Base-by-base conservation (phyloP, 306 rosid genomes). In the Phaseolus lunatus region DNA sequence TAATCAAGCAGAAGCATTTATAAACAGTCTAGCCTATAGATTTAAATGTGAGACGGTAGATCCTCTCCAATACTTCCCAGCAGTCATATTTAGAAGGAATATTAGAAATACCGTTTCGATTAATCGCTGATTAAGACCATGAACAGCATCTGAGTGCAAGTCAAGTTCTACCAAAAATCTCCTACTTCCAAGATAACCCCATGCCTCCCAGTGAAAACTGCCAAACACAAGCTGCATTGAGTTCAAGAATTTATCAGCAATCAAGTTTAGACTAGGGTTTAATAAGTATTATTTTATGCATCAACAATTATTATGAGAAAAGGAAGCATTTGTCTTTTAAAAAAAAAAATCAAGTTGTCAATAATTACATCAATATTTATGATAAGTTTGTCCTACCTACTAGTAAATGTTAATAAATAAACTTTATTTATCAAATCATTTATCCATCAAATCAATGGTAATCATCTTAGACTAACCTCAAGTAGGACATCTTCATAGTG, bases 171-270 rank as follows among this genome's bases (percentile, higher is more conserved):
- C 87, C 82, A 90, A 84, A 84, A 94, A 94, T 76, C 97, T 91
- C 86, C 98, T 82, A 80, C 98, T 94, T 80, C 98, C 98, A 76
- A 94, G 97, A 88, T 91, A 94, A 61, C 97, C 98, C 98, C 98
- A 94, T 11, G 89, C 81, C 80, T 94, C 98, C 98, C 98, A 52
- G 98, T 92, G 84, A 91, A 89, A 80, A 89, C 90, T 75, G 61
- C 87, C 86, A 94, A 94, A 67, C n/a, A 86, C 94, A 83, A 94
- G 94, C 98, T 94, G 97, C 87, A 87, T 80, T 72, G 70, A 77
- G 83, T 72, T 82, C 69, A 72, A 84, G 81, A 81, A 82, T 78
- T 16, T 39, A 77, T 81, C 70, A 87, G 86, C 79, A 83, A 35
- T 39, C 3, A 29, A 68, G 50, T 67, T 48, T 63, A 70, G 67